Conservation (phyloP, 257 asterid genomes). For the Knoxia roxburghii region DNA sequence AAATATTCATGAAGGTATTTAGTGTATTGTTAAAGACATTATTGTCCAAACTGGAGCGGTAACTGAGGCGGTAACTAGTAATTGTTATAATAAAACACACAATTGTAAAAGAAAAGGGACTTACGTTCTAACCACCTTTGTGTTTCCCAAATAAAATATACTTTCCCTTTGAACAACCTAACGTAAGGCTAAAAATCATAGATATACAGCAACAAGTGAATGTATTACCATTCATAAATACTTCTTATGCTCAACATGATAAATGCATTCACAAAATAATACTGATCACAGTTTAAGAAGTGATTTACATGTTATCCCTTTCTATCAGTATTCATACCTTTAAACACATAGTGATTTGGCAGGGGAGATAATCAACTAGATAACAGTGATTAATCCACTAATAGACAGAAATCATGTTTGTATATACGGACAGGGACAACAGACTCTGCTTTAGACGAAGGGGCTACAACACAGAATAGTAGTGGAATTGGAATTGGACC, state of each 20-base stretch:
- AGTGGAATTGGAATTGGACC: too few species aligned
- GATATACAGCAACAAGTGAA: background rate
- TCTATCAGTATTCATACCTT: background rate
- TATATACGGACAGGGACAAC: background rate
- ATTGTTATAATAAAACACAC: too few species aligned
- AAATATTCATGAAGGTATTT: too few species aligned
- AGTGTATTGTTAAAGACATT: too few species aligned
- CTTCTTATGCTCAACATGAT: background rate
- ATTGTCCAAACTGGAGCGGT: too few species aligned
- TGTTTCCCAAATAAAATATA: background rate
- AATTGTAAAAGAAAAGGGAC: too few species aligned
- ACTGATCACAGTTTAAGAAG: background rate
- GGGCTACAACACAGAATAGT: too few species aligned
- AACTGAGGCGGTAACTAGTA: too few species aligned
- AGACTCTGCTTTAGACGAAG: background rate
- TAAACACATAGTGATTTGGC: background rate
- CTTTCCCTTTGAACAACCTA: slow-evolving; percentile 74
- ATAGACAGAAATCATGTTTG: background rate
- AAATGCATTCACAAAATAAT: too few species aligned
- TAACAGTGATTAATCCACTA: background rate
- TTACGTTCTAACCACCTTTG: too few species aligned
- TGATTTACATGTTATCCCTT: background rate
- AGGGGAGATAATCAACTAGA: background rate
- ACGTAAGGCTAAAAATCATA: slow-evolving; percentile 14
- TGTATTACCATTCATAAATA: too few species aligned